Evolutionary conservation across 768 basidiomycete genomes (phyloP).

Genomic region (Agaricus blazei): DNA sequence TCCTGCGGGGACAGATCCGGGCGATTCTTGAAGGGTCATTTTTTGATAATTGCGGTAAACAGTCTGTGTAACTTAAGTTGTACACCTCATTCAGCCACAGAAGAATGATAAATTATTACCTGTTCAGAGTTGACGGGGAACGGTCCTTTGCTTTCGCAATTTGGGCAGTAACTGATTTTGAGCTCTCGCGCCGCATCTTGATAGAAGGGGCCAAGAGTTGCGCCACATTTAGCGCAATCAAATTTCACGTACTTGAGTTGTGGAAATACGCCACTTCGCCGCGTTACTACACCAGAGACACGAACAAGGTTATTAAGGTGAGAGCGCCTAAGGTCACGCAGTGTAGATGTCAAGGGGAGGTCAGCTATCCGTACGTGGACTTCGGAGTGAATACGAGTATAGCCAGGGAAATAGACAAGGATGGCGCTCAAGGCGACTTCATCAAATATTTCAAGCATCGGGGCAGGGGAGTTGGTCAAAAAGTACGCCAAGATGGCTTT

Average conservation of each 20-base stretch:
- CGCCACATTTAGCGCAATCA: constrained; percentile 92
- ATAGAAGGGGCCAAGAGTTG: constrained; percentile 94
- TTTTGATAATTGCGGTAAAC: constrained; percentile 98
- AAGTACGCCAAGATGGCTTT: constrained; percentile 98
- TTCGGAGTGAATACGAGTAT: constrained; percentile 96
- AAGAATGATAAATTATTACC: constrained; percentile 34
- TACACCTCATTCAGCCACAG: not conserved
- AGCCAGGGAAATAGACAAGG: constrained; percentile 91
- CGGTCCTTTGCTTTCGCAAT: constrained; percentile 92
- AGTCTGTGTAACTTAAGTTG: constrained; percentile 46
- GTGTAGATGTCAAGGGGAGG: constrained; percentile 81
- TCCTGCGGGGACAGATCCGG: constrained; percentile 96
- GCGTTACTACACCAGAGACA: constrained; percentile 92
- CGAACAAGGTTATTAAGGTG: constrained; percentile 95
- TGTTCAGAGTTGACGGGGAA: constrained; percentile 97
- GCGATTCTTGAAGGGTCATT: constrained; percentile 97
- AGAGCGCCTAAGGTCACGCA: constrained; percentile 88
- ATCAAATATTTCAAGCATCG: constrained; percentile 94
- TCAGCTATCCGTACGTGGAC: constrained; percentile 97
- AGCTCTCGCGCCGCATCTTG: constrained; percentile 96
- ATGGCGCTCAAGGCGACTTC: constrained; percentile 93
- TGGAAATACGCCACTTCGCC: constrained; percentile 96
- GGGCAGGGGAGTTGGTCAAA: constrained; percentile 88
- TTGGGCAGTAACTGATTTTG: constrained; percentile 88
- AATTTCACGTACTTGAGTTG: constrained; percentile 99